Evolutionary conservation across 768 basidiomycete genomes (phyloP).

Genomic region (Aureoboletus auriporus): DNA sequence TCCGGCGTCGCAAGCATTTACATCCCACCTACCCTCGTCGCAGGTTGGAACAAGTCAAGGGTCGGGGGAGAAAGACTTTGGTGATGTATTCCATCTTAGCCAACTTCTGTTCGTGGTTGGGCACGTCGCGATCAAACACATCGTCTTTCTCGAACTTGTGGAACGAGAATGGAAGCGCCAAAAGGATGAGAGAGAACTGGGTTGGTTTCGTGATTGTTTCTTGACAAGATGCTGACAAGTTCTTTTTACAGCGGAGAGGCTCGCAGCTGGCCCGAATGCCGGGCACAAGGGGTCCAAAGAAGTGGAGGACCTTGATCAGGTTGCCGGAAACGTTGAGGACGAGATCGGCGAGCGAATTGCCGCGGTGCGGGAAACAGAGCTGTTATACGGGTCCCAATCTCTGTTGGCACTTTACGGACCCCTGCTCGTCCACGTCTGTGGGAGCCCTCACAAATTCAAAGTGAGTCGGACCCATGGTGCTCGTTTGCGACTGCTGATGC

Average conservation of each 20-base stretch:
- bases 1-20: conserved; percentile 19
- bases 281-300: conserved; percentile 47
- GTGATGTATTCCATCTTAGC: conserved; percentile 83
- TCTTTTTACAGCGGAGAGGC: conserved; percentile 52
- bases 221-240: neutral
- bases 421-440: conserved; percentile 85
- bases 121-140: conserved; percentile 96
- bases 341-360: conserved; percentile 94
- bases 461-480: conserved; percentile 33
- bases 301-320: conserved; percentile 90
- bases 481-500: conserved; percentile 6
- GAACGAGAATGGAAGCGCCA: conserved; percentile 96
- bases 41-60: conserved; percentile 9
- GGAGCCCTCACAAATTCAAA: conserved; percentile 88
- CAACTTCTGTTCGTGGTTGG: conserved; percentile 96
- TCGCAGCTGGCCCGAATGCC: conserved; percentile 36
- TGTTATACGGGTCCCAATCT: conserved; percentile 80
- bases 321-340: conserved; percentile 96
- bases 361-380: conserved; percentile 77
- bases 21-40: conserved; percentile 19
- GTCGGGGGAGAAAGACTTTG: conserved; percentile 47
- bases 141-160: conserved; percentile 91
- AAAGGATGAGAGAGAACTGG: conserved; percentile 83
- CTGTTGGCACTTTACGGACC: conserved; percentile 85
- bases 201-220: conserved; percentile 38